Percentiles rank a stretch among this genome's conserved stretches.
These are phyloP conservation scores for Entamoeba histolytica DNA, from an alignment of 208 protist species.

Conservation along the genomic window DNA sequence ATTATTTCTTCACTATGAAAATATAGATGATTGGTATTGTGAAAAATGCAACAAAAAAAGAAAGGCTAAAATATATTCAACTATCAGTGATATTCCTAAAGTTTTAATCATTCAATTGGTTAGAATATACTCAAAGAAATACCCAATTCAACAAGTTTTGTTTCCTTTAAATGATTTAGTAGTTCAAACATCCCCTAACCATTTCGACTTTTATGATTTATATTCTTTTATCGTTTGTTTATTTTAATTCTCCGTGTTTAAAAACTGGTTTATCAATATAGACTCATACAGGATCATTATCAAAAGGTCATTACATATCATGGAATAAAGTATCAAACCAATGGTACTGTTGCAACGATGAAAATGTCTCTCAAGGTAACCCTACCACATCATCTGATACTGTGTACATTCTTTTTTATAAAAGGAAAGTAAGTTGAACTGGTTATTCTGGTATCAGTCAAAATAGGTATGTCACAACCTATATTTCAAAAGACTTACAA, in stretches of 20 bases:
- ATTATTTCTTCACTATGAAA: background rate
- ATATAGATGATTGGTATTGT: background rate
- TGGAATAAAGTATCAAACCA: background rate
- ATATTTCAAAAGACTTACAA: no score
- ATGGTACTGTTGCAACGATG: background rate
- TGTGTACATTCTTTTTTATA: background rate
- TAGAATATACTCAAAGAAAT: background rate
- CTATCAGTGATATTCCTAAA: background rate
- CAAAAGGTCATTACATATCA: background rate
- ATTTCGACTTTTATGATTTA: background rate
- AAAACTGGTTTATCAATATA: background rate
- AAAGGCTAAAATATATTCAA: background rate
- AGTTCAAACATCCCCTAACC: background rate
- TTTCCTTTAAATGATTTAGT: background rate
- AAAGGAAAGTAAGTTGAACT: background rate
- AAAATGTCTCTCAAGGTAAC: background rate
- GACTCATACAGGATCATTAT: background rate
- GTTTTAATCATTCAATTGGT: background rate
- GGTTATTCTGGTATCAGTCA: no score
- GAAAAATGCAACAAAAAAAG: background rate
- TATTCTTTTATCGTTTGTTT: background rate
- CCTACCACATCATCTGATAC: background rate
- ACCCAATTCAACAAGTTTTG: background rate
- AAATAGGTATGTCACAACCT: no score
- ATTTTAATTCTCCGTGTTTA: background rate